Percentiles rank a stretch among this genome's conserved stretches.
phyloP scores from a whole-genome alignment of 495 filamentous ascomycete species.

The Pyrenopolyporus hunteri region DNA sequence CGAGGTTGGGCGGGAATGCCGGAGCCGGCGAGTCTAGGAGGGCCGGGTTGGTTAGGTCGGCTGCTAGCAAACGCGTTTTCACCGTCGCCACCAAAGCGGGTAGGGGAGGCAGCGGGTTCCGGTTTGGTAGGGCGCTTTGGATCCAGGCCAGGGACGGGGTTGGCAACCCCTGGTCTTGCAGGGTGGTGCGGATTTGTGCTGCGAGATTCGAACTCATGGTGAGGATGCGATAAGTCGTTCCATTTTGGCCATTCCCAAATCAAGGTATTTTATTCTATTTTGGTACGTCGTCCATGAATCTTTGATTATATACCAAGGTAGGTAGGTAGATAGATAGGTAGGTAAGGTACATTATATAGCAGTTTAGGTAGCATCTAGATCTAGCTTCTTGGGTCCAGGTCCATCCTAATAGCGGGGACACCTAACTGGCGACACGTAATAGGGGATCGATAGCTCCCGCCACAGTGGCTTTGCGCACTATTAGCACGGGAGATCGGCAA shows the following conservation, averaged over 20 bases:
- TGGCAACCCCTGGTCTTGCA: slow-evolving; percentile 45
- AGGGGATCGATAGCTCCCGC: slow-evolving; percentile 24
- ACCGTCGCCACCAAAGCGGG: slow-evolving; percentile 78
- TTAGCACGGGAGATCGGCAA: slow-evolving; percentile 30
- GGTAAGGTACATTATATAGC: not conserved
- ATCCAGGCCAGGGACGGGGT: slow-evolving; percentile 50
- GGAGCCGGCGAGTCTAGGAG: slow-evolving; percentile 55
- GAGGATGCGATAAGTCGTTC: too few species aligned
- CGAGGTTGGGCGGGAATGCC: slow-evolving; percentile 64
- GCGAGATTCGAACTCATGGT: slow-evolving; percentile 39
- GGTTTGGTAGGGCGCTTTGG: slow-evolving; percentile 41
- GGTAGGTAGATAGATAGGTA: too few species aligned
- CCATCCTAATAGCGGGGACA: not conserved
- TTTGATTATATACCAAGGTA: too few species aligned
- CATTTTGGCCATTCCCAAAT: too few species aligned
- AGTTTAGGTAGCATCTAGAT: not conserved
- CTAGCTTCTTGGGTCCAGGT: not conserved
- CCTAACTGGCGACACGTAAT: not conserved
- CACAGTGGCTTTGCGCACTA: slow-evolving; percentile 39
- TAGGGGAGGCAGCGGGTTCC: slow-evolving; percentile 64
- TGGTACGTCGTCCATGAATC: too few species aligned
- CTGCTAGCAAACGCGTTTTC: slow-evolving; percentile 76
- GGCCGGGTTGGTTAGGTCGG: slow-evolving; percentile 71
- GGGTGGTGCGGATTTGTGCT: slow-evolving; percentile 45
- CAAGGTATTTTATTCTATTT: too few species aligned